phyloP scores from a whole-genome alignment of 305 asterid genomes.

The Fraxinus baroniana region DNA sequence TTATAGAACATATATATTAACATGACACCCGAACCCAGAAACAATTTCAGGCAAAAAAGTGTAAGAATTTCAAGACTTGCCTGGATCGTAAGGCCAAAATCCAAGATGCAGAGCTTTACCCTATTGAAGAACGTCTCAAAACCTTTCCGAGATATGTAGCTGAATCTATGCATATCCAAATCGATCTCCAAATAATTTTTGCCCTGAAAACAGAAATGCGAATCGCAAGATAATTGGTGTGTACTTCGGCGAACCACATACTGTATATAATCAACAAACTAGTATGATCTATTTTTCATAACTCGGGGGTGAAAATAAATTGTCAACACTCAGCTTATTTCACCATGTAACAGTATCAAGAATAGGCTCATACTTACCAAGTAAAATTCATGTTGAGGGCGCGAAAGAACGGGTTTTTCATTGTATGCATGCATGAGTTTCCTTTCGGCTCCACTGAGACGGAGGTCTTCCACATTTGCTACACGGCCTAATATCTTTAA shows the following conservation, averaged over 20 bases:
- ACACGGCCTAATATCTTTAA: slow-evolving; percentile 57
- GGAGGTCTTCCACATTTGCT: slow-evolving; percentile 52
- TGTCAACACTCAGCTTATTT: background rate
- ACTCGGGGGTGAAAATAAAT: background rate
- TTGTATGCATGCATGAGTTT: slow-evolving; percentile 53
- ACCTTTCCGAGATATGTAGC: slow-evolving; percentile 61
- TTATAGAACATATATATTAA: background rate
- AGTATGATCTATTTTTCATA: background rate
- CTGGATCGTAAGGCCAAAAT: slow-evolving; percentile 62
- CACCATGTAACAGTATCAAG: background rate
- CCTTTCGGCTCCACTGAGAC: slow-evolving; percentile 44
- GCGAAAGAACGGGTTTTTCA: slow-evolving; percentile 59
- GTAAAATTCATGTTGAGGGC: slow-evolving; percentile 53
- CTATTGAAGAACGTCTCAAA: slow-evolving; percentile 54
- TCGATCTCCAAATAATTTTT: slow-evolving; percentile 53
- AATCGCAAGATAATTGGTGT: background rate
- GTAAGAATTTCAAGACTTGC: slow-evolving; percentile 9
- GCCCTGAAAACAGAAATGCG: slow-evolving; percentile 30
- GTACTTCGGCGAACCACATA: background rate
- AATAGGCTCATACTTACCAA: slow-evolving; percentile 27
- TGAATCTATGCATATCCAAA: slow-evolving; percentile 56
- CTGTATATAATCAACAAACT: background rate
- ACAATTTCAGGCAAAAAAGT: background rate
- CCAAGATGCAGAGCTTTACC: slow-evolving; percentile 45
- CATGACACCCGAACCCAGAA: background rate